Base-by-base conservation (phyloP, 768 basidiomycete genomes). In the Mycena pura region DNA sequence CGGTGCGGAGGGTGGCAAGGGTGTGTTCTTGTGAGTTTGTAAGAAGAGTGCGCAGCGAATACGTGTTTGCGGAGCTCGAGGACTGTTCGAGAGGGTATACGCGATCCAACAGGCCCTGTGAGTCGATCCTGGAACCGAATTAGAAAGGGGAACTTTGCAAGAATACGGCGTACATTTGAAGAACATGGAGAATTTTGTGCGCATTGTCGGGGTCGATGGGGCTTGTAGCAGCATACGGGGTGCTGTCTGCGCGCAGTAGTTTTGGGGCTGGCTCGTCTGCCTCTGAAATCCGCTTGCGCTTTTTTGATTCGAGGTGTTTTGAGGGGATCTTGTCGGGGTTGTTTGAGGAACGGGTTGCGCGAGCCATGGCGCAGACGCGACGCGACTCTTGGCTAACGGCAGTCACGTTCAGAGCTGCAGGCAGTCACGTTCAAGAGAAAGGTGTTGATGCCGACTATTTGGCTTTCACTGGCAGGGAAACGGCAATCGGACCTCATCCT, bases 31-130 rank as follows among this genome's bases (percentile, higher is more conserved):
- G 72, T 7, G 87, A 74, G 17, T 86, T 80, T 58, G 76, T 74
- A 47, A 91, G 79, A 8, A 91, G 77, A 1, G 82, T 70, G 22
- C 89, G 86, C 40, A 92, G 76, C 5, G 86, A 86, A 63, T 77
- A 77, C 0, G 76, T 66, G 9, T 73, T 66, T 29, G 73, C 73
- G 43, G 77, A 78, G 10, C 81, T 77, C 17, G 79, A 74, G 1
- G 83, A 77, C n/a, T 65, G 77, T 71, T 36, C 76, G 71, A 40
- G 77, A 74, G 64, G 78, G 70, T 90, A 89, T 63, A 91, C 88
- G 66, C 92, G 88, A 79, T 93, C 91, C 10, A 94, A 85, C 5
- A 94, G 78, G 45, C 87, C 90, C 65, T 91, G 91, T 0, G 81
- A 81, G 72, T 94, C 92, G 61, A 86, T 76, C 66, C 90, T 91